phyloP scores from a whole-genome alignment of 1,139 yeast species.

The Sugiyamaella castrensis region DNA sequence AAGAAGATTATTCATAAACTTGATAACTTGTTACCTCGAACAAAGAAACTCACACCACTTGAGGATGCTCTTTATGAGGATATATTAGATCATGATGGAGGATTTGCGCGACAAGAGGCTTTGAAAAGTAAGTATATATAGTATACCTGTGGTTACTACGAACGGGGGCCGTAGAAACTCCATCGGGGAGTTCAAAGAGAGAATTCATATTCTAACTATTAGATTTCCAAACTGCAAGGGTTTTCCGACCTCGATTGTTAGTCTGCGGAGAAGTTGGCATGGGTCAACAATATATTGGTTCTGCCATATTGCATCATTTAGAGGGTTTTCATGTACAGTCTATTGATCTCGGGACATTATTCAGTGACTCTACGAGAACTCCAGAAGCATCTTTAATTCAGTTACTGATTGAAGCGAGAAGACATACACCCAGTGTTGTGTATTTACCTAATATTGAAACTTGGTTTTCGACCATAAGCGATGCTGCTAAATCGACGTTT shows the following conservation, averaged over 20 bases:
- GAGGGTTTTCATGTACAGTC: conserved; percentile 92
- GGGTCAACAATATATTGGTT: conserved; percentile 84
- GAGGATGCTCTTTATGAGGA: conserved; percentile 71
- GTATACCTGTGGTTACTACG: too few species aligned
- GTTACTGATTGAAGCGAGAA: conserved; percentile 79
- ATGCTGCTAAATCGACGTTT: conserved; percentile 68
- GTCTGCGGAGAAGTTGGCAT: conserved; percentile 74
- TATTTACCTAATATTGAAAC: conserved; percentile 80
- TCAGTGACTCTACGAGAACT: conserved; percentile 77
- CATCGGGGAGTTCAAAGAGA: neutral
- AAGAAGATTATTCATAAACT: conserved; percentile 48
- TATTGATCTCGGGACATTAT: conserved; percentile 73
- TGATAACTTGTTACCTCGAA: conserved; percentile 60
- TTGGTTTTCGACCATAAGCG: conserved; percentile 69
- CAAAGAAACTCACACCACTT: conserved; percentile 54
- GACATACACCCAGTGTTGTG: conserved; percentile 86
- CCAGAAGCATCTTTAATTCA: conserved; percentile 86
- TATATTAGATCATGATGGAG: conserved; percentile 59
- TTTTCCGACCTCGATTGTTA: conserved; percentile 78
- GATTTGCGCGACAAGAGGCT: conserved; percentile 65
- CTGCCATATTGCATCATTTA: conserved; percentile 75
- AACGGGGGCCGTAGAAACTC: too few species aligned
- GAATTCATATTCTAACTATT: neutral
- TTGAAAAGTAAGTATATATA: conserved; percentile 43
- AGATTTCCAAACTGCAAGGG: conserved; percentile 54